Conservation (phyloP, 2,329 filamentous ascomycete genomes). For the Verticillium nubilum region DNA sequence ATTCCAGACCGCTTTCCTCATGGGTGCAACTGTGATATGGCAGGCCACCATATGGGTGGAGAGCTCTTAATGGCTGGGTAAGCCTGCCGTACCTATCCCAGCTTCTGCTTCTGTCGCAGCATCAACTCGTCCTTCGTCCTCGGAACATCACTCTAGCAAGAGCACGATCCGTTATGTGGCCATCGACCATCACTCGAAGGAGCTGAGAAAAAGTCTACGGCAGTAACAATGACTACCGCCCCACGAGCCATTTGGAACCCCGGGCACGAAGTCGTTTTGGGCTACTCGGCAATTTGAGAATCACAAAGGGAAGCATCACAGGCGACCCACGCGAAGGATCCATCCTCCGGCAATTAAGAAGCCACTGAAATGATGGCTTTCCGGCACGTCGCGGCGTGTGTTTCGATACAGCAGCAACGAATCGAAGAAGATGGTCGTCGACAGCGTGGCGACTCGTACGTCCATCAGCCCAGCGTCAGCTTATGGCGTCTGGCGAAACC, state of each 20-base stretch:
- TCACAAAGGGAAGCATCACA: neutral
- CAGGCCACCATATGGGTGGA: neutral
- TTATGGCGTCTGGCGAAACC: conserved; percentile 1
- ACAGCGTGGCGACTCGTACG: neutral
- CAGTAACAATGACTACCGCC: no score
- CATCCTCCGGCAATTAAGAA: neutral
- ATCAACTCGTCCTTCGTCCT: no score
- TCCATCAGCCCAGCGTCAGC: conserved; percentile 1
- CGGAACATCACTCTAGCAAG: no score
- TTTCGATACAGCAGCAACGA: neutral
- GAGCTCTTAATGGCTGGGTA: no score
- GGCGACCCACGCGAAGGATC: neutral
- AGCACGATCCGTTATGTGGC: no score
- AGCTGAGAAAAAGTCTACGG: no score
- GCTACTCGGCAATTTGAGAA: neutral
- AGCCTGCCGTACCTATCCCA: no score
- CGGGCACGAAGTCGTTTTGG: neutral
- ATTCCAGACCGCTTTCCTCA: neutral
- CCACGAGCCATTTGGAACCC: neutral
- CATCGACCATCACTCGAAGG: no score
- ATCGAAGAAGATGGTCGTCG: neutral
- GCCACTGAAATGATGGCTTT: neutral
- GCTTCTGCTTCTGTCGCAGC: no score
- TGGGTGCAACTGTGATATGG: neutral
- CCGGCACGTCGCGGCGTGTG: neutral